Conservation (phyloP, 2,329 filamentous ascomycete genomes). For the Trichoderma sp. region DNA sequence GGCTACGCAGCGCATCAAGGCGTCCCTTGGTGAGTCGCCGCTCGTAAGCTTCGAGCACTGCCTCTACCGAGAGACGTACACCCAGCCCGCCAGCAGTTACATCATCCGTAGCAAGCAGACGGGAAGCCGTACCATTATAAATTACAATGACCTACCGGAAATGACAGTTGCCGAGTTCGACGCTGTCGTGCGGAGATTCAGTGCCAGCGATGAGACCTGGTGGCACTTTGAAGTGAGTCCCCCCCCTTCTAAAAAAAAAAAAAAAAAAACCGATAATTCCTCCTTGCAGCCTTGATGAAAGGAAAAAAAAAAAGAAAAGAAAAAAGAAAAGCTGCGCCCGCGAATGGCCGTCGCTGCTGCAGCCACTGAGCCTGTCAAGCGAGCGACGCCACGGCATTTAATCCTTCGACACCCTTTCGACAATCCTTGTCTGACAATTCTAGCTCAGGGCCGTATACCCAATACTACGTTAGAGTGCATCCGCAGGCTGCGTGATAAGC, state of each 20-base stretch:
- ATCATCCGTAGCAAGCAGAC: slow-evolving; percentile 60
- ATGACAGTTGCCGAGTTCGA: slow-evolving; percentile 63
- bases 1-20: slow-evolving; percentile 49
- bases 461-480: slow-evolving; percentile 60
- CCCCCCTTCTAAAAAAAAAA: not conserved
- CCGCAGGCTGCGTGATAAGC: slow-evolving; percentile 46
- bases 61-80: slow-evolving; percentile 54
- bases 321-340: not conserved
- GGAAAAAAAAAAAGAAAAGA: not conserved
- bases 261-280: not conserved
- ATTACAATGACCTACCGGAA: slow-evolving; percentile 64
- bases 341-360: not conserved
- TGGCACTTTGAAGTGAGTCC: slow-evolving; percentile 67
- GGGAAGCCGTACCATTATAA: slow-evolving; percentile 67
- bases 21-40: slow-evolving; percentile 48
- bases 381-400: not conserved
- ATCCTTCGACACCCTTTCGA: not conserved
- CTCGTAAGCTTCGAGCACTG: slow-evolving; percentile 52
- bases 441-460: slow-evolving; percentile 58
- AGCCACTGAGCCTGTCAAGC: not conserved
- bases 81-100: slow-evolving; percentile 64
- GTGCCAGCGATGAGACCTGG: slow-evolving; percentile 46
- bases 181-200: slow-evolving; percentile 39
- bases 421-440: slow-evolving; percentile 11
- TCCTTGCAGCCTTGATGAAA: not conserved